Evolutionary conservation across 371 early-diverging fungal species (phyloP), one percentile per base, ranked within the genome.

Genomic region (Mucor piriformis): DNA sequence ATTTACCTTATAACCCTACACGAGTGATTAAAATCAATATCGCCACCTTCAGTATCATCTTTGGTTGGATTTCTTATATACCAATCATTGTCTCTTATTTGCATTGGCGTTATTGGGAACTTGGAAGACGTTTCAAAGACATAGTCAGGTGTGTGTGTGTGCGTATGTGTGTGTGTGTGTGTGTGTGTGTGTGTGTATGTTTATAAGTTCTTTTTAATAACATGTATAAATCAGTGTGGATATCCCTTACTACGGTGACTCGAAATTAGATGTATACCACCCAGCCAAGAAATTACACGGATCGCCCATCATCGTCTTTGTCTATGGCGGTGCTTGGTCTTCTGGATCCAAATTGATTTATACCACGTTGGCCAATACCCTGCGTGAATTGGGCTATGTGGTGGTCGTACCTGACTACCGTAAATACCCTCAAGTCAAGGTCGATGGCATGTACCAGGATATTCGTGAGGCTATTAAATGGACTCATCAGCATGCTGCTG

Each of bases 401-500:
- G 89, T 88, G 0, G 79, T 91, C 18, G 76, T 91, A n/a, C 90
- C 91, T 16, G 84, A 90, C 57, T 91, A 91, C 66, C 74, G 84
- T 6, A 79, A 88, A 63, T 89, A 78, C 57, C 91, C 92, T 4
- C 42, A 71, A 40, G 91, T 82, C 18, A 78, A 69, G 25, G 61
- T 83, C 16, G 79, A 66, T 15, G 69, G 73, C 18, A 90, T 90
- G 79, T 79, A 89, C 46, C 63, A 82, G 13, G 91, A 91, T 63
- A 73, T 92, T 15, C 74, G 80, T 57, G 60, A 67, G 27, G 81
- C 85, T 7, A 73, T 91, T 16, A 67, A 73, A 38, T 92, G 92
- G 92, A 66, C 81, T 1, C 69, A 74, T 54, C 64, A 62, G 13
- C 72, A 82, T 72, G 80, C 82, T 11, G 34, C 48, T 54, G 69